Conservation (phyloP, 2,329 filamentous ascomycete species). For the Colletotrichum liriopes region DNA sequence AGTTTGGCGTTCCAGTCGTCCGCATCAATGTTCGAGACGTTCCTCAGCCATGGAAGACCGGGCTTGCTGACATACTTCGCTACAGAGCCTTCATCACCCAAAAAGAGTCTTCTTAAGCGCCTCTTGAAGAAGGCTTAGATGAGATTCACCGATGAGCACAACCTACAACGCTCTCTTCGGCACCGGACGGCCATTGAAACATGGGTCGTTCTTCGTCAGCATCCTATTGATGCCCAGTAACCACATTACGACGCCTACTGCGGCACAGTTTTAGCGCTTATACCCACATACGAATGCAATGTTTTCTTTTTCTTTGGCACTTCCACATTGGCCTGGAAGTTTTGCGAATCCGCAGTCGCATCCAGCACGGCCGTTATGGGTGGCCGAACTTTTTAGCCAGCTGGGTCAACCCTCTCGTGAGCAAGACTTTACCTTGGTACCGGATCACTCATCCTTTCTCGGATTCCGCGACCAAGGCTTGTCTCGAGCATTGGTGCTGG, state of each 20-base stretch:
- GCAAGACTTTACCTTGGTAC: background rate
- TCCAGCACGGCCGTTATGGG: background rate
- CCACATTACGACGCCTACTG: slow-evolving; percentile 2
- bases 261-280: background rate
- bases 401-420: background rate
- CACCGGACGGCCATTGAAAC: background rate
- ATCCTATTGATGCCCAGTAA: background rate
- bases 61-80: background rate
- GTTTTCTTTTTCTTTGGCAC: background rate
- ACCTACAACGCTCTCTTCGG: background rate
- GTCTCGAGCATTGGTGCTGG: background rate
- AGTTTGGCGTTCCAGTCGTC: background rate
- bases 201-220: background rate
- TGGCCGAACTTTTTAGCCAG: background rate
- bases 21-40: background rate
- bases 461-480: background rate
- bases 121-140: slow-evolving; percentile 36
- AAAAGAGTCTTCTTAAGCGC: slow-evolving; percentile 37
- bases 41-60: background rate
- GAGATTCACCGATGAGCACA: background rate
- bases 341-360: background rate
- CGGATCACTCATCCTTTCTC: background rate
- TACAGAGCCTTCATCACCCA: slow-evolving; percentile 22
- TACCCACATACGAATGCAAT: background rate
- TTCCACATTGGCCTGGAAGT: background rate